Evolutionary conservation across 208 protist genomes (phyloP).

Genomic region (Eutreptiella sp.): DNA sequence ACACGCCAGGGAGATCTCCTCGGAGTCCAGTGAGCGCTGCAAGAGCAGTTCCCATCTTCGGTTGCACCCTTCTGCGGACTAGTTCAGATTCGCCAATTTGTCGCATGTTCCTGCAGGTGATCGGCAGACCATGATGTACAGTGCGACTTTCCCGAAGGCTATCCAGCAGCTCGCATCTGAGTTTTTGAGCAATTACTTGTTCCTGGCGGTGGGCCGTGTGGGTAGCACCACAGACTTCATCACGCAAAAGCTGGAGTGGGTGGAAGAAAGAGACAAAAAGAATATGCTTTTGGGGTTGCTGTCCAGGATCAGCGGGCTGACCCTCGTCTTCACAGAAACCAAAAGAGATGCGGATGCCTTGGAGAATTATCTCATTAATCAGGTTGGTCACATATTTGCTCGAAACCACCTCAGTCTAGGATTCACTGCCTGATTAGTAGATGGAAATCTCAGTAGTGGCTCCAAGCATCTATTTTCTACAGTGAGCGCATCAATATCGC

Average conservation of each 20-base stretch:
- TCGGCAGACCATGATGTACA: slow-evolving; percentile 98
- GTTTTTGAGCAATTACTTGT: slow-evolving; percentile 93
- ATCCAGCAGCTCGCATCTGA: slow-evolving; percentile 95
- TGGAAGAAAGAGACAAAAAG: slow-evolving; percentile 73
- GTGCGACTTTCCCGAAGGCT: slow-evolving; percentile 97
- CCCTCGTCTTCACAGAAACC: slow-evolving; percentile 97
- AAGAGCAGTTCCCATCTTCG: no score
- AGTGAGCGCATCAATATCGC: no score
- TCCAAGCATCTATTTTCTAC: no score
- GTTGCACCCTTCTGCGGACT: no score
- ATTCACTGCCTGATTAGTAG: no score
- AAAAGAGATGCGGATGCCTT: slow-evolving; percentile 92
- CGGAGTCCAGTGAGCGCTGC: no score
- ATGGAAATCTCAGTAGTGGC: no score
- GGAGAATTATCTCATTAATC: slow-evolving; percentile 81
- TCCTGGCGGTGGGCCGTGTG: slow-evolving; percentile 94
- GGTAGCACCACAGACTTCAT: slow-evolving; percentile 94
- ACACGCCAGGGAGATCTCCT: no score
- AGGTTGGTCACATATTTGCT: no score
- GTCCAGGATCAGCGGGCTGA: slow-evolving; percentile 51
- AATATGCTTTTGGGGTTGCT: slow-evolving; percentile 58
- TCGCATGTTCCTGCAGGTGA: no score
- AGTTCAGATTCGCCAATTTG: no score
- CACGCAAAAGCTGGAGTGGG: slow-evolving; percentile 87
- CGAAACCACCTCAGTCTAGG: no score